phyloP scores from a whole-genome alignment of 75 land plant species.

The Isoetes taiwanensis region DNA sequence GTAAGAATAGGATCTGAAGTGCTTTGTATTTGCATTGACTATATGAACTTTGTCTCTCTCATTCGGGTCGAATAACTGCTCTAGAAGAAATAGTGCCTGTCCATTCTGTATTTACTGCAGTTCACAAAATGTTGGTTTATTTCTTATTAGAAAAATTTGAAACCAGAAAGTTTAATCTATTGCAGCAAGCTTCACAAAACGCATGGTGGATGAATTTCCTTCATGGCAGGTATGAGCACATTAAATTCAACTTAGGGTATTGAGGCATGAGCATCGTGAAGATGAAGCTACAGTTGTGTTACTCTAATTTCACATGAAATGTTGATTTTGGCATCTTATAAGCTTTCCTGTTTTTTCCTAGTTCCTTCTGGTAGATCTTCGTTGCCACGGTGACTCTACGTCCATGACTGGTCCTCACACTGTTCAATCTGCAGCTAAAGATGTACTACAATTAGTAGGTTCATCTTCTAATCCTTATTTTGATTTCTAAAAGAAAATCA shows the following conservation, averaged over 20 bases:
- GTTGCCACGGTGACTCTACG: slow-evolving; percentile 96
- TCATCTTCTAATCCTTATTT: too few species aligned
- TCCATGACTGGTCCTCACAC: slow-evolving; percentile 63
- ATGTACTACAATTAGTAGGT: slow-evolving; percentile 79
- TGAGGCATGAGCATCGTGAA: too few species aligned
- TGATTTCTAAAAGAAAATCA: too few species aligned
- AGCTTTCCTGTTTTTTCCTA: too few species aligned
- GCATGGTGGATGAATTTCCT: slow-evolving; percentile 81
- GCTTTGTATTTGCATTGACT: not conserved
- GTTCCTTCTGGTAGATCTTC: slow-evolving; percentile 90
- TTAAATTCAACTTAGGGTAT: too few species aligned
- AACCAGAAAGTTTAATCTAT: not conserved
- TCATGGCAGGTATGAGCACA: slow-evolving; percentile 91
- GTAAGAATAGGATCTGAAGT: slow-evolving; percentile 23
- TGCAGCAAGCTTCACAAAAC: slow-evolving; percentile 81
- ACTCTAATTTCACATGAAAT: too few species aligned
- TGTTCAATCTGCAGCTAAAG: slow-evolving; percentile 80
- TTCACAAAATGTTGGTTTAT: not conserved
- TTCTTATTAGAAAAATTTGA: not conserved
- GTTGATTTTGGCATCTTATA: too few species aligned
- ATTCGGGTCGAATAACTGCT: not conserved
- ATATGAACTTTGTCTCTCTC: not conserved
- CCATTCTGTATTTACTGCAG: not conserved
- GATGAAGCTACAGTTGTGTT: too few species aligned
- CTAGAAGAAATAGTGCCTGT: not conserved